A percentile compares a stretch with the other conserved stretches of the same genome.
These are phyloP conservation scores for Fragaria ananassa DNA, from an alignment of 306 rosid species.

Conservation along the genomic window DNA sequence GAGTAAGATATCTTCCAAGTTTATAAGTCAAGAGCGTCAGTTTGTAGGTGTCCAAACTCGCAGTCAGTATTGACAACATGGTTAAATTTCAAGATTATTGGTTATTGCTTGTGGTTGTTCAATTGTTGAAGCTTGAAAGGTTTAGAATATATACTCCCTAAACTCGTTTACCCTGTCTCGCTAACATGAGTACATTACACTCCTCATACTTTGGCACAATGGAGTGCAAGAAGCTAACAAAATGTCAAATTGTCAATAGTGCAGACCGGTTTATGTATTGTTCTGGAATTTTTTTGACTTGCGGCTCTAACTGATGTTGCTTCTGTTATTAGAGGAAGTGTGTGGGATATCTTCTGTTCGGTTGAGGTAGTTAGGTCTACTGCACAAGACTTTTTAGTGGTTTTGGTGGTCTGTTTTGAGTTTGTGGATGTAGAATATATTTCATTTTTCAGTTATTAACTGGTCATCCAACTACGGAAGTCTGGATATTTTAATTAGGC, in stretches of 20 bases:
- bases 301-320: background rate
- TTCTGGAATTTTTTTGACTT: slow-evolving; percentile 9
- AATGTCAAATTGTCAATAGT: background rate
- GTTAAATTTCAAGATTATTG: background rate
- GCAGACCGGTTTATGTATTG: background rate
- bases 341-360: slow-evolving; percentile 28
- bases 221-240: background rate
- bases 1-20: background rate
- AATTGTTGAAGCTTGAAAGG: background rate
- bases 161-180: background rate
- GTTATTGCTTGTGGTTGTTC: background rate
- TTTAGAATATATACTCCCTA: background rate
- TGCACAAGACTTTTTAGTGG: slow-evolving; percentile 36
- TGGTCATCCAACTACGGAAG: background rate
- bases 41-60: background rate
- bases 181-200: background rate
- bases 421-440: background rate
- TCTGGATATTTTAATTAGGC: background rate
- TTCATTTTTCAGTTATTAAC: slow-evolving; percentile 18
- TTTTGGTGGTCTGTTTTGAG: slow-evolving; percentile 31
- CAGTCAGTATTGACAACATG: background rate
- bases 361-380: slow-evolving; percentile 57
- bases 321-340: slow-evolving; percentile 9
- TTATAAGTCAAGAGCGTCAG: background rate
- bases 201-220: background rate